phyloP scores from a whole-genome alignment of 768 basidiomycete genomes.

The Lactarius quietus region DNA sequence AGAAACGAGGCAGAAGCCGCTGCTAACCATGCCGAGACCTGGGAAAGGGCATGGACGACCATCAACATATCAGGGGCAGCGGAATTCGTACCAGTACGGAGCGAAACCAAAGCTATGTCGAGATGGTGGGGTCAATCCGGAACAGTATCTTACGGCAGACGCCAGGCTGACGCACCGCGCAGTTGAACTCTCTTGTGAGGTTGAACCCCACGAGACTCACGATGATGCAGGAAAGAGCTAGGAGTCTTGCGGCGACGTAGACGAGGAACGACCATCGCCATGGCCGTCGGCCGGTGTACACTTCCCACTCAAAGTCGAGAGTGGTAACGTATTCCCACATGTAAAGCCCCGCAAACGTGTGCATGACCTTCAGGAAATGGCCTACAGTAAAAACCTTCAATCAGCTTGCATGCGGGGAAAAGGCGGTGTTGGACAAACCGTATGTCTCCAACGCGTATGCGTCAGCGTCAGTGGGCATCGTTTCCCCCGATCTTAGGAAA shows the following conservation, averaged over 20 bases:
- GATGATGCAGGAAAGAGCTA: slow-evolving; percentile 15
- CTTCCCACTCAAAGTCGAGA: slow-evolving; percentile 21
- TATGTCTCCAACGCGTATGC: neutral
- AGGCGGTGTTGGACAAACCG: neutral
- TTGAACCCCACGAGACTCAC: slow-evolving; percentile 21
- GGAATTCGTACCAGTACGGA: slow-evolving; percentile 16
- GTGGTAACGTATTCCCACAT: slow-evolving; percentile 24
- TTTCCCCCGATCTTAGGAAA: neutral
- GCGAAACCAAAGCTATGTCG: slow-evolving; percentile 18
- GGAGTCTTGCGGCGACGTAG: slow-evolving; percentile 9
- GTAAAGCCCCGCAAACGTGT: slow-evolving; percentile 19
- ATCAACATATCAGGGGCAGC: neutral
- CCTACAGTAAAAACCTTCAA: neutral
- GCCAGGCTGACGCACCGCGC: slow-evolving; percentile 1
- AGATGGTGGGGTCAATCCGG: neutral
- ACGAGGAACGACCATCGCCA: slow-evolving; percentile 25
- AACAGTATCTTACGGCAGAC: neutral
- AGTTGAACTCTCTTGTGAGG: slow-evolving; percentile 11
- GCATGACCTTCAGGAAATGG: slow-evolving; percentile 9
- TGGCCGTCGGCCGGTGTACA: slow-evolving; percentile 22
- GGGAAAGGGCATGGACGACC: neutral
- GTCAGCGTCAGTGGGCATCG: neutral
- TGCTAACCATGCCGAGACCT: slow-evolving; percentile 17
- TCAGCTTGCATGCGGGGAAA: neutral
- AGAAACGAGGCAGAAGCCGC: slow-evolving; percentile 16